Evolutionary conservation across 2,329 filamentous ascomycete genomes (phyloP), one percentile per base, ranked within the genome.

Genomic region (Penicillium decumbens): DNA sequence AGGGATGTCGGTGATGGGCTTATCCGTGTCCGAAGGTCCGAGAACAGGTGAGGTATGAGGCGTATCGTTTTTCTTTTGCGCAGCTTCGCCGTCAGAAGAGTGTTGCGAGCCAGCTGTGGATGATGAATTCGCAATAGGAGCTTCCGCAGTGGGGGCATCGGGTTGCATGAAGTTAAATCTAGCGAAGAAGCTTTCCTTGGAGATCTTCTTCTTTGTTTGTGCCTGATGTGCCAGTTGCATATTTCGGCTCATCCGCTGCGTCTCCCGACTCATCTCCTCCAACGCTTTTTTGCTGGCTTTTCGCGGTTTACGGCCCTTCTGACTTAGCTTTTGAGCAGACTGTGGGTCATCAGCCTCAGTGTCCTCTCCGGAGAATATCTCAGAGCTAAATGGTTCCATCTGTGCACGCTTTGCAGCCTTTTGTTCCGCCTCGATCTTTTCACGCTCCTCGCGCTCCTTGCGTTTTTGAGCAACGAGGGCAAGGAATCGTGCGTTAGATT

Each of bases 241-340:
- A 65, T 87, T 95, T 57, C 93, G 81, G 58, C 82, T 85, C 73
- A 98, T 82, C 27, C 93, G 83, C 73, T 98, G 93, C 1, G 92
- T 96, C 71, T 98, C 93, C 50, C 89, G 82, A 61, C 87, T 87
- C 86, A 98, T 96, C 59, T 97, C 92, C 65, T 96, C 89, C 37
- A 96, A 68, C 0, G 93, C 93, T 72, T 90, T 96, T 74, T 92
- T 97, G 74, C 91, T 92, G 0, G 93, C 91, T 66, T 93, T 95
- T 10, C 93, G 82, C 2, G 68, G 57, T 4, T 89, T 85, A 3
- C 85, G 82, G 24, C 80, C 77, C 33, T 80, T 75, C 63, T 91
- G 87, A 0, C 86, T 88, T 39, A 93, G 73, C 54, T 76, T 81
- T 38, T 76, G 77, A n/a, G 79, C 84, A 24, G 83, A 82, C 29